Conservation (phyloP, 2,329 filamentous ascomycete genomes). For the Diaporthe citri region DNA sequence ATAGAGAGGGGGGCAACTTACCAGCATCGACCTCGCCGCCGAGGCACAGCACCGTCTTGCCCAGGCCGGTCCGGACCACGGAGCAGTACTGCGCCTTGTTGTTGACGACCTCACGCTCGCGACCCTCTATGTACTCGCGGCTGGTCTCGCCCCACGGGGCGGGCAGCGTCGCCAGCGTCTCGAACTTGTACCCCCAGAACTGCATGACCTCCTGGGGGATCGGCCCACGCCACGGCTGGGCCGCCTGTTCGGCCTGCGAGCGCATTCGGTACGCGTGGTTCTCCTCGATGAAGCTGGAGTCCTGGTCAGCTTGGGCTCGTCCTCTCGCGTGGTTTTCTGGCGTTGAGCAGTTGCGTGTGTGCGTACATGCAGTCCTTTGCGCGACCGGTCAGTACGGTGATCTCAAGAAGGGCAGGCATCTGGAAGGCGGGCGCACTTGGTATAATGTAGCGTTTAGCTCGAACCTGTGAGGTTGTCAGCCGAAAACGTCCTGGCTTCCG, state of each 20-base stretch:
- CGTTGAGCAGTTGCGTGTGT: not conserved
- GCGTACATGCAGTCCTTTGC: constrained; percentile 67
- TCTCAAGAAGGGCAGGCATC: constrained; percentile 42
- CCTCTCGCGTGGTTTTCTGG: too few relatives aligned
- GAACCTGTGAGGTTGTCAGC: constrained; percentile 68
- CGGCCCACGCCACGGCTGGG: constrained; percentile 53
- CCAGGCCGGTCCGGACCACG: constrained; percentile 89
- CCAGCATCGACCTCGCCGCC: constrained; percentile 95
- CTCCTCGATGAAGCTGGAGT: constrained; percentile 87
- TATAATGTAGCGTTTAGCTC: constrained; percentile 96
- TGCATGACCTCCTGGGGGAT: constrained; percentile 84
- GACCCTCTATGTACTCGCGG: constrained; percentile 82
- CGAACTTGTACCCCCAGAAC: constrained; percentile 99
- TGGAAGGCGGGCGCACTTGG: constrained; percentile 72
- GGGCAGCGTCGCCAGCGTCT: constrained; percentile 84
- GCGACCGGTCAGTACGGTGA: constrained; percentile 38
- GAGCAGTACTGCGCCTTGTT: constrained; percentile 98
- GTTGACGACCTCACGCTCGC: constrained; percentile 79
- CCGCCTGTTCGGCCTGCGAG: constrained; percentile 70
- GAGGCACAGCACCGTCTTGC: constrained; percentile 79
- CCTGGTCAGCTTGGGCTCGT: constrained; percentile 37
- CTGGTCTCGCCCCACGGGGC: constrained; percentile 79
- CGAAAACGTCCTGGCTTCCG: not conserved
- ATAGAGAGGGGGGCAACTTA: constrained; percentile 54
- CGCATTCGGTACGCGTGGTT: constrained; percentile 80